A percentile compares a stretch with the other conserved stretches of the same genome.
Conservation (phyloP, 164 flowering plant genomes). For the Magnolia kwangsiensis region DNA sequence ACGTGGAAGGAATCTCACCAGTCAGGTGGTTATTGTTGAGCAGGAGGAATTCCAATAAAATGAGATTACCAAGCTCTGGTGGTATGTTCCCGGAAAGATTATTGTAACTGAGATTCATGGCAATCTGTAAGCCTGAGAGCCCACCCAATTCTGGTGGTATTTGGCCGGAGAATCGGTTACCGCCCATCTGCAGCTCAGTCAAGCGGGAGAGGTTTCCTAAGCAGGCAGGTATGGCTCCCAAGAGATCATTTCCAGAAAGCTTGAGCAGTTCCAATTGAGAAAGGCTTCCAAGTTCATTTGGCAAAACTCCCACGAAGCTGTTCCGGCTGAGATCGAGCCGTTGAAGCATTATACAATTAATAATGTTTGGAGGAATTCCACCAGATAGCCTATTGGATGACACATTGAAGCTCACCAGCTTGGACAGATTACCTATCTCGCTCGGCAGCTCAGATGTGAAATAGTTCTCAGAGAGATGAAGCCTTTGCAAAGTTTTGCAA, state of each 20-base stretch:
- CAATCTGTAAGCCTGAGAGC: slow-evolving; percentile 83
- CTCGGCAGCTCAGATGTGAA: slow-evolving; percentile 65
- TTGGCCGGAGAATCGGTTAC: slow-evolving; percentile 67
- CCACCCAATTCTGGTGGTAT: slow-evolving; percentile 73
- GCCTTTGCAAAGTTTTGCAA: slow-evolving; percentile 69
- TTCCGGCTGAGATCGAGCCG: slow-evolving; percentile 87
- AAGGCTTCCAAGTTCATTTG: slow-evolving; percentile 68
- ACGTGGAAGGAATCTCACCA: slow-evolving; percentile 73
- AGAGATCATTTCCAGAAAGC: slow-evolving; percentile 72
- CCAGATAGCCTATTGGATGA: slow-evolving; percentile 78
- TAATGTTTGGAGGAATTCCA: slow-evolving; percentile 54
- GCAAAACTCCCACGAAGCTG: slow-evolving; percentile 48
- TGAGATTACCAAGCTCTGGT: slow-evolving; percentile 69
- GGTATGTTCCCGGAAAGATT: slow-evolving; percentile 76
- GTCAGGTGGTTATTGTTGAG: slow-evolving; percentile 81
- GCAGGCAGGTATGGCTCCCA: slow-evolving; percentile 65
- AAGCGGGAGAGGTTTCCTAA: slow-evolving; percentile 74
- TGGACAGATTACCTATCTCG: slow-evolving; percentile 67
- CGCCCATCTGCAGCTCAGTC: slow-evolving; percentile 86
- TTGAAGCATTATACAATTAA: slow-evolving; percentile 76
- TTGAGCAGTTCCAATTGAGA: slow-evolving; percentile 71
- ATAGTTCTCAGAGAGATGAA: slow-evolving; percentile 65
- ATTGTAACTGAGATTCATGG: slow-evolving; percentile 84
- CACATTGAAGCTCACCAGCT: slow-evolving; percentile 75
- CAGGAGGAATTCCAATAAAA: slow-evolving; percentile 54